Evolutionary conservation across 1,284 basidiomycete species (phyloP).

Genomic region (Pascua sp.): DNA sequence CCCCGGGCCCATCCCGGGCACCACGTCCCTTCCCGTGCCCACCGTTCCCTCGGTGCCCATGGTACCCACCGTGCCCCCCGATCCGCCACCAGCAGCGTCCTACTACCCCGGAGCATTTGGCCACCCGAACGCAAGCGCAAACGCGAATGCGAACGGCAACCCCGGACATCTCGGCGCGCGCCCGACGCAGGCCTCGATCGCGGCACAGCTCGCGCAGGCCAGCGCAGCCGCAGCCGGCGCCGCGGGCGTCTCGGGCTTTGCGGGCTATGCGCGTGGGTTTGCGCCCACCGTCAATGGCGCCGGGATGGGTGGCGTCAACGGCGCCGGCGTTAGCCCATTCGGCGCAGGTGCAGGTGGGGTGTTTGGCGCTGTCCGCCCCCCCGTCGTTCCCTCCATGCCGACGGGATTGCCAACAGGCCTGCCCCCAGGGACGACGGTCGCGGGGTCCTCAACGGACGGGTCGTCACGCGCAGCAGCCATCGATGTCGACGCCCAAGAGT

Average conservation of each 20-base stretch:
- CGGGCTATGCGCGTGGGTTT: not conserved
- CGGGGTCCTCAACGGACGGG: not conserved
- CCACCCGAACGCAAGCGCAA: not conserved
- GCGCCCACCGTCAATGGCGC: not conserved
- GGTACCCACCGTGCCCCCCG: too few relatives aligned
- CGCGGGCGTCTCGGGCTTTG: not conserved
- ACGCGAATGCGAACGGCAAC: not conserved
- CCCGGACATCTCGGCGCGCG: not conserved
- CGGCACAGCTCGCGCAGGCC: not conserved
- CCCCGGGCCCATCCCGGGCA: too few relatives aligned
- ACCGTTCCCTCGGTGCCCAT: too few relatives aligned
- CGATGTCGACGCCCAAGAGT: not conserved
- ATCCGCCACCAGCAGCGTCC: too few relatives aligned
- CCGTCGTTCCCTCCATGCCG: not conserved
- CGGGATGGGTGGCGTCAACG: conserved; percentile 1
- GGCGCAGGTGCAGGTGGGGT: not conserved
- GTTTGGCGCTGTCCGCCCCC: too few relatives aligned
- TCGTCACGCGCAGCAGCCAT: not conserved
- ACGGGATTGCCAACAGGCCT: too few relatives aligned
- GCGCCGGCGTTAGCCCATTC: not conserved
- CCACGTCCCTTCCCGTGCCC: too few relatives aligned
- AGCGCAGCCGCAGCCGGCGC: not conserved
- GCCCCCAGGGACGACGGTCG: too few relatives aligned
- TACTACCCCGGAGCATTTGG: too few relatives aligned
- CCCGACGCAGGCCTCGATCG: not conserved